phyloP scores from a whole-genome alignment of 108 stramenopile species.

The Nannochloropsis oceanica region DNA sequence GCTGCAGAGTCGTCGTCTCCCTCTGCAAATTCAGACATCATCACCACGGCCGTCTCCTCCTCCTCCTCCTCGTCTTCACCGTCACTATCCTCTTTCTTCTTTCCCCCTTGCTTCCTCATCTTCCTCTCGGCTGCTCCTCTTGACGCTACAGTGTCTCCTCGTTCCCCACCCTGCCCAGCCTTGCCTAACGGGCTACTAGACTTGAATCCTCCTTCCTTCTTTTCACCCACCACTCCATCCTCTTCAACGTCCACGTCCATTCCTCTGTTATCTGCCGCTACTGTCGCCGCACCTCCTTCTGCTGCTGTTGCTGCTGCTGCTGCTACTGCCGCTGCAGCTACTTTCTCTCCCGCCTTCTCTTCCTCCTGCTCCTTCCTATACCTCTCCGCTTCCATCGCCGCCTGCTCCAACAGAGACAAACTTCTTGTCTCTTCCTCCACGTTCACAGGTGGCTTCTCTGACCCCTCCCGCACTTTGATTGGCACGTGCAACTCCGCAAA shows the following conservation, averaged over 20 bases:
- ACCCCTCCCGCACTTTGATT: not conserved
- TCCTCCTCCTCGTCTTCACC: not conserved
- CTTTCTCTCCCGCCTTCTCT: too few relatives aligned
- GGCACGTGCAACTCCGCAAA: not conserved
- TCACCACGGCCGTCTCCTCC: slow-evolving; percentile 1
- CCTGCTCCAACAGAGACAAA: not conserved
- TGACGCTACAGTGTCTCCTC: not conserved
- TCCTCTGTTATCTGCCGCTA: slow-evolving; percentile 6
- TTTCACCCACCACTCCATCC: not conserved
- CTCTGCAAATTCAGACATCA: not conserved
- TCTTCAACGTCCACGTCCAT: not conserved
- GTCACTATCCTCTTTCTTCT: not conserved
- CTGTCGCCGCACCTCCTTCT: too few relatives aligned
- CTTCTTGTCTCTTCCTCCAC: not conserved
- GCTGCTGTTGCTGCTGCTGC: too few relatives aligned
- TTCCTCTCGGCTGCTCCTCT: not conserved
- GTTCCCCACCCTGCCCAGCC: not conserved
- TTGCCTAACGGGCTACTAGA: not conserved
- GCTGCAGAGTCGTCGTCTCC: not conserved
- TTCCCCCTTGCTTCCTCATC: not conserved
- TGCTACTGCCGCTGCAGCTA: too few relatives aligned
- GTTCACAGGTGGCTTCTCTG: not conserved
- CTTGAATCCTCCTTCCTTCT: not conserved
- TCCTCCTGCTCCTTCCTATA: not conserved
- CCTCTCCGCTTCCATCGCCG: not conserved